Percentiles rank a stretch among this genome's conserved stretches.
Evolutionary conservation across 192 early-diverging fungal species (phyloP).

Genomic region (Polychytrium aggregatum): DNA sequence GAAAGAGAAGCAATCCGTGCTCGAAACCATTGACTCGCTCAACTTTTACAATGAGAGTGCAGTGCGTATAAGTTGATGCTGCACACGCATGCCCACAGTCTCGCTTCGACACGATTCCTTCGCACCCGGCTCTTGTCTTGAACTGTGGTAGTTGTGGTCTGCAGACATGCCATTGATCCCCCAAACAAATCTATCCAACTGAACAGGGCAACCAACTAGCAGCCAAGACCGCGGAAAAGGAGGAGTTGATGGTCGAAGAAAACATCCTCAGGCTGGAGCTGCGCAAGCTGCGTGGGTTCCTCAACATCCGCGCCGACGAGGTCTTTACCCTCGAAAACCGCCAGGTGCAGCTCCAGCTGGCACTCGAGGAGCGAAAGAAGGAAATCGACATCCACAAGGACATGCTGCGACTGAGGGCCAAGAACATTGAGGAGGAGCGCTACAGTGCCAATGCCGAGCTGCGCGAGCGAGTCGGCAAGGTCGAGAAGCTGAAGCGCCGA

Average conservation of each 20-base stretch:
- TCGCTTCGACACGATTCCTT: not conserved
- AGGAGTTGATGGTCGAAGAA: constrained; percentile 51
- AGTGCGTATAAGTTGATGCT: constrained; percentile 13
- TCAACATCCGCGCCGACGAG: constrained; percentile 40
- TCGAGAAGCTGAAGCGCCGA: constrained; percentile 42
- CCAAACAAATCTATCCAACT: not conserved
- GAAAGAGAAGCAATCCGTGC: constrained; percentile 30
- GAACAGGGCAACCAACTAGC: constrained; percentile 34
- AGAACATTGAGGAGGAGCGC: constrained; percentile 45
- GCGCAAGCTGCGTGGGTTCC: constrained; percentile 36
- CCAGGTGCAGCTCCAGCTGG: constrained; percentile 39
- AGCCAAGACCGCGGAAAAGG: constrained; percentile 39
- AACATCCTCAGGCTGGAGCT: constrained; percentile 47
- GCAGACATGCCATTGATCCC: not conserved
- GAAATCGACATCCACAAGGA: constrained; percentile 47
- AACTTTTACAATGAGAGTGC: constrained; percentile 50
- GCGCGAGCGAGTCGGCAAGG: constrained; percentile 42
- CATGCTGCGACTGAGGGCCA: constrained; percentile 41
- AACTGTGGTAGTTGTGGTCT: not conserved
- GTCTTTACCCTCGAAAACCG: constrained; percentile 41
- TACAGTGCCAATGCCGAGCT: constrained; percentile 41
- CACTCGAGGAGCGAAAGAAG: constrained; percentile 47
- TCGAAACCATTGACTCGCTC: constrained; percentile 38
- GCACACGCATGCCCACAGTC: not conserved
- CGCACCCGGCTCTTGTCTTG: not conserved